A percentile compares a stretch with the other conserved stretches of the same genome.
These are phyloP conservation scores for Pleurotus giganteus DNA, from an alignment of 768 basidiomycete species.

Conservation along the genomic window DNA sequence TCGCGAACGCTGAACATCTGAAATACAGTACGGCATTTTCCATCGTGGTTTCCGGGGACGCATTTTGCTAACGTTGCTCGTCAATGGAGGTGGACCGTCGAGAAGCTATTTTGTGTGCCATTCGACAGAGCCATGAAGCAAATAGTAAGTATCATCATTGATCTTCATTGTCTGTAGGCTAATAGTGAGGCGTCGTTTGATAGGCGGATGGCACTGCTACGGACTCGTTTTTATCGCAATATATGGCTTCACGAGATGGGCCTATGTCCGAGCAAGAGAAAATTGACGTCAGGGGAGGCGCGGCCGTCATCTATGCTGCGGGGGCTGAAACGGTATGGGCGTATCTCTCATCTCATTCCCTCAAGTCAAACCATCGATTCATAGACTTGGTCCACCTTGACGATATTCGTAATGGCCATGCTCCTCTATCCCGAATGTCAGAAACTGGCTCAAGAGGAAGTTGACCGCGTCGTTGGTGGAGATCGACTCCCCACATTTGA, in stretches of 20 bases:
- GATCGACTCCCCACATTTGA: slow-evolving; percentile 24
- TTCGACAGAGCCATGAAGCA: not conserved
- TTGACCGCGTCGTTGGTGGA: slow-evolving; percentile 22
- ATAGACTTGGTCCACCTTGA: slow-evolving; percentile 12
- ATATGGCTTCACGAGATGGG: slow-evolving; percentile 13
- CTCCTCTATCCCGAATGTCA: slow-evolving; percentile 24
- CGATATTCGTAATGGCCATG: slow-evolving; percentile 27
- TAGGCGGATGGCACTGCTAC: slow-evolving; percentile 15
- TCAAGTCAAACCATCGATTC: not conserved
- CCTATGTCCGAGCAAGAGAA: not conserved
- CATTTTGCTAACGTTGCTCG: slow-evolving; percentile 2
- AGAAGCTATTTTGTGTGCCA: not conserved
- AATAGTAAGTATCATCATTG: slow-evolving; percentile 11
- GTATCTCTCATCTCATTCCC: not conserved
- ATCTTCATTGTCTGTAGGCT: not conserved
- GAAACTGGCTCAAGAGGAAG: slow-evolving; percentile 25
- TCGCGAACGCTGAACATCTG: no score
- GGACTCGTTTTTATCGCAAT: slow-evolving; percentile 14
- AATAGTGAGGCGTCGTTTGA: not conserved
- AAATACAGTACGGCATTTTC: slow-evolving; percentile 1
- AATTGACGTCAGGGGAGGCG: slow-evolving; percentile 19
- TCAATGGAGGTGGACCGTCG: not conserved
- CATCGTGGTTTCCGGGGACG: slow-evolving; percentile 9
- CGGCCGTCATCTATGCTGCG: slow-evolving; percentile 33
- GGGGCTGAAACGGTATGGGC: slow-evolving; percentile 32